These are phyloP conservation scores for Phlebopus sp. DNA, from an alignment of 1,284 basidiomycete species.

Conservation along the genomic window DNA sequence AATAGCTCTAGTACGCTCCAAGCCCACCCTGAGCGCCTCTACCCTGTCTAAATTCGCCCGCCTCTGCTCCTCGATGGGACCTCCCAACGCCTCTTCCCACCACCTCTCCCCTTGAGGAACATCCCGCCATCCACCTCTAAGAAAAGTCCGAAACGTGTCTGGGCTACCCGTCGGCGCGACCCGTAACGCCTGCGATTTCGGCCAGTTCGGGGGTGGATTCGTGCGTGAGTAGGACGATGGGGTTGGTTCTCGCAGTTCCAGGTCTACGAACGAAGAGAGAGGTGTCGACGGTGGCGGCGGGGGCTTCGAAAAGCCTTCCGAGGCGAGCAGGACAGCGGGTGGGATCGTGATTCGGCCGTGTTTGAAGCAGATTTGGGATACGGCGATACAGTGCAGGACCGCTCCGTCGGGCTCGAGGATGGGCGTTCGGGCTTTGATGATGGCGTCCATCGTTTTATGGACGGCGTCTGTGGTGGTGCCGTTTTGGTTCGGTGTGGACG, in stretches of 20 bases:
- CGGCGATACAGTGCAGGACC: conserved; percentile 63
- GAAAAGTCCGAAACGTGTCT: conserved; percentile 42
- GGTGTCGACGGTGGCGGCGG: conserved; percentile 19
- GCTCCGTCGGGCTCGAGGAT: conserved; percentile 54
- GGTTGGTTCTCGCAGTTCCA: no score
- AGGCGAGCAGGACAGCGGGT: conserved; percentile 55
- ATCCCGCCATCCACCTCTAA: conserved; percentile 55
- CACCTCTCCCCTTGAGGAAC: conserved; percentile 53
- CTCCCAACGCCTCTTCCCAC: conserved; percentile 61
- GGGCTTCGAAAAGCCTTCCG: conserved; percentile 50
- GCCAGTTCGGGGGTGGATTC: conserved; percentile 57
- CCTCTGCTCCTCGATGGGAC: conserved; percentile 46
- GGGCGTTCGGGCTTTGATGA: conserved; percentile 33
- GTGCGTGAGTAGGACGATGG: conserved; percentile 38
- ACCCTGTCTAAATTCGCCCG: conserved; percentile 42
- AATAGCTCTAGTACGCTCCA: conserved; percentile 35
- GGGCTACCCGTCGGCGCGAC: conserved; percentile 37
- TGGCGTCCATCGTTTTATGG: conserved; percentile 35
- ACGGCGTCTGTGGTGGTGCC: conserved; percentile 11
- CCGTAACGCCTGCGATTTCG: conserved; percentile 38
- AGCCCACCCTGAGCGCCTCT: conserved; percentile 40
- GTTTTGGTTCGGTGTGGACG: conserved; percentile 6
- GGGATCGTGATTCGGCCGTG: conserved; percentile 74
- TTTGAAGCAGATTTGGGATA: conserved; percentile 76
- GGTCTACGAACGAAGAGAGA: no score